These are phyloP conservation scores for Aspergillus sergii DNA, from an alignment of 2,329 filamentous ascomycete genomes.

Conservation along the genomic window DNA sequence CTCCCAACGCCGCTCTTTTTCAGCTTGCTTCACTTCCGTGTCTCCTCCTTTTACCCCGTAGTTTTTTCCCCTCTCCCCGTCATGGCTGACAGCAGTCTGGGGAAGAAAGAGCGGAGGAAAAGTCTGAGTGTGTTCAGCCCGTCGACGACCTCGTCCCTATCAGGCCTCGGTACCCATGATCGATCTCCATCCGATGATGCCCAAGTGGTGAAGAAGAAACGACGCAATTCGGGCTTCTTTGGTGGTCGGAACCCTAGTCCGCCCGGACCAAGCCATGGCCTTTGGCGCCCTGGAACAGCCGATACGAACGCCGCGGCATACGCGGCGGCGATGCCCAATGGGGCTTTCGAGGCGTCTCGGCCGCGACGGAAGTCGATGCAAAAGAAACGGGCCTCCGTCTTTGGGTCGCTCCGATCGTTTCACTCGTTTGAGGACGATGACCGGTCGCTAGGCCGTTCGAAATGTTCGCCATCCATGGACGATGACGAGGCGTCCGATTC, in stretches of 20 bases:
- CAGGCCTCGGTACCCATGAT: conserved; percentile 31
- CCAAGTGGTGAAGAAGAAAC: conserved; percentile 37
- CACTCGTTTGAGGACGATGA: conserved; percentile 57
- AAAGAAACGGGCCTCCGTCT: conserved; percentile 57
- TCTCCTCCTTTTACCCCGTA: conserved; percentile 8
- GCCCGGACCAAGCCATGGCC: conserved; percentile 23
- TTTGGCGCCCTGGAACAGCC: conserved; percentile 32
- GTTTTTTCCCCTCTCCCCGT: conserved; percentile 17
- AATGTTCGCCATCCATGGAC: conserved; percentile 48
- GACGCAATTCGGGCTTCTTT: conserved; percentile 45
- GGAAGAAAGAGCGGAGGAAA: conserved; percentile 40
- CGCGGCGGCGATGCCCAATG: conserved; percentile 25
- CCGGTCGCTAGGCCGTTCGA: conserved; percentile 54
- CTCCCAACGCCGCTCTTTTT: conserved; percentile 1
- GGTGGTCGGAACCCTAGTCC: conserved; percentile 33
- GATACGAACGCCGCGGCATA: conserved; percentile 28
- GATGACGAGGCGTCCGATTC: conserved; percentile 45
- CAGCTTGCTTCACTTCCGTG: conserved; percentile 1
- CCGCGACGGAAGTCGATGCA: conserved; percentile 47
- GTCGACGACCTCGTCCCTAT: conserved; percentile 26
- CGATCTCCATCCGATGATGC: conserved; percentile 42
- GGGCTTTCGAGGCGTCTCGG: conserved; percentile 33
- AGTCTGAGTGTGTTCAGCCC: conserved; percentile 38
- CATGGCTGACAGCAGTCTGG: conserved; percentile 34
- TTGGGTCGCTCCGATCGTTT: conserved; percentile 60